Evolutionary conservation across 306 rosid genomes (phyloP), one percentile per base, ranked within the genome.

Genomic region (Rosa rugosa): DNA sequence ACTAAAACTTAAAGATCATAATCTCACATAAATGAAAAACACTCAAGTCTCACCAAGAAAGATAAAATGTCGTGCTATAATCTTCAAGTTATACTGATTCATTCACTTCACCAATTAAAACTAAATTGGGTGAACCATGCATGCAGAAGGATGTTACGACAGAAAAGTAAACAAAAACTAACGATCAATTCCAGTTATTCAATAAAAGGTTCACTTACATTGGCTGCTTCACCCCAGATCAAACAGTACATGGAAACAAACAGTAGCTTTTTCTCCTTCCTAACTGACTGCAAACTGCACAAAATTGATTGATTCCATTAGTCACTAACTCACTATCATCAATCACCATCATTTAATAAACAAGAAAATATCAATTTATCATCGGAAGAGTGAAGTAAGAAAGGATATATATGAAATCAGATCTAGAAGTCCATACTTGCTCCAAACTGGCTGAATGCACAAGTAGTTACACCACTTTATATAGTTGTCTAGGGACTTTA

Each of bases 181-280:
- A 57, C 46, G n/a, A 60, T 45, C 25, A 69, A 47, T 76, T 62
- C 42, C 62, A 51, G 44, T 27, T 18, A 53, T 36, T 27, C 22
- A 56, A 41, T 66, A 68, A 69, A 78, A 40, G 31, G 69, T 77
- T 54, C 60, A 86, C 99, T 89, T 91, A 94, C 99, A 79, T 94
- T 94, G 82, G 95, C 23, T 44, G 99, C 91, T 87, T 94, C 99
- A 65, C 99, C 99, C 99, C 99, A 94, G 72, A 94, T 88, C 73
- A 94, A 85, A 83, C n/a, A n/a, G n/a, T n/a, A n/a, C n/a, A n/a
- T n/a, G n/a, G n/a, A n/a, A n/a, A n/a, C n/a, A n/a, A n/a, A n/a
- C 88, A 92, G 84, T 76, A 94, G 72, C 80, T 85, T 92, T 81
- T 88, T 92, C 87, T 94, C 97, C 82, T 86, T 91, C 85, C 84